A percentile compares a stretch with the other conserved stretches of the same genome.
Conservation (phyloP, 768 basidiomycete species). For the Crassisporium funariophilum region DNA sequence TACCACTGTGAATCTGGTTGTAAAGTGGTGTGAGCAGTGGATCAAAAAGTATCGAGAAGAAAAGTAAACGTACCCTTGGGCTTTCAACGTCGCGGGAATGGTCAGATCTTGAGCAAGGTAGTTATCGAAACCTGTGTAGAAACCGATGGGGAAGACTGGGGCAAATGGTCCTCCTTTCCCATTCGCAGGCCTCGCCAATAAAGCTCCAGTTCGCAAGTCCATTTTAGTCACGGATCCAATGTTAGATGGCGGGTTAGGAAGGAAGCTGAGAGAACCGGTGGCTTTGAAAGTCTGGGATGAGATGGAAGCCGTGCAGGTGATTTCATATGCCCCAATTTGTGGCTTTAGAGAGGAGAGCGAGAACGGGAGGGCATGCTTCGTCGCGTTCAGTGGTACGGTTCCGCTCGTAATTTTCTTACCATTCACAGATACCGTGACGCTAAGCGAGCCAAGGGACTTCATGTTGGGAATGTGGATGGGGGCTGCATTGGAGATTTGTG, state of each 20-base stretch:
- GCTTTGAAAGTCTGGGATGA: conserved; percentile 45
- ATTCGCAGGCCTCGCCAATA: conserved; percentile 52
- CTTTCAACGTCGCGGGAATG: conserved; percentile 56
- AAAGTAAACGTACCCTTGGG: conserved; percentile 48
- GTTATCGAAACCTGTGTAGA: conserved; percentile 63
- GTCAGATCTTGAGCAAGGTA: conserved; percentile 56
- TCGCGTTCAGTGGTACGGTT: conserved; percentile 51
- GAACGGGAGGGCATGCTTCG: conserved; percentile 51
- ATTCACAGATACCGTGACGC: conserved; percentile 47
- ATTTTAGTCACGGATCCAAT: conserved; percentile 65
- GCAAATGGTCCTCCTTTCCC: conserved; percentile 52
- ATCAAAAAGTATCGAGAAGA: neutral
- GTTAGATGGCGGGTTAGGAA: conserved; percentile 47
- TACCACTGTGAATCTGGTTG: conserved; percentile 42
- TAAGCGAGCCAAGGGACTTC: conserved; percentile 25
- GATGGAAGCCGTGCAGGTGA: conserved; percentile 42
- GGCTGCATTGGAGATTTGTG: conserved; percentile 46
- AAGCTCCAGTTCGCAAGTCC: conserved; percentile 59
- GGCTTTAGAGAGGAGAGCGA: conserved; percentile 49
- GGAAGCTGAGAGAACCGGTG: conserved; percentile 45
- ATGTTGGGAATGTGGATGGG: conserved; percentile 37
- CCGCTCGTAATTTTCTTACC: conserved; percentile 47
- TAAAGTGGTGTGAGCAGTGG: neutral
- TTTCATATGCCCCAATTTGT: conserved; percentile 36
- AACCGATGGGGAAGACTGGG: conserved; percentile 72